phyloP scores from a whole-genome alignment of 2,329 filamentous ascomycete species.

The Drechslerella dactyloides region DNA sequence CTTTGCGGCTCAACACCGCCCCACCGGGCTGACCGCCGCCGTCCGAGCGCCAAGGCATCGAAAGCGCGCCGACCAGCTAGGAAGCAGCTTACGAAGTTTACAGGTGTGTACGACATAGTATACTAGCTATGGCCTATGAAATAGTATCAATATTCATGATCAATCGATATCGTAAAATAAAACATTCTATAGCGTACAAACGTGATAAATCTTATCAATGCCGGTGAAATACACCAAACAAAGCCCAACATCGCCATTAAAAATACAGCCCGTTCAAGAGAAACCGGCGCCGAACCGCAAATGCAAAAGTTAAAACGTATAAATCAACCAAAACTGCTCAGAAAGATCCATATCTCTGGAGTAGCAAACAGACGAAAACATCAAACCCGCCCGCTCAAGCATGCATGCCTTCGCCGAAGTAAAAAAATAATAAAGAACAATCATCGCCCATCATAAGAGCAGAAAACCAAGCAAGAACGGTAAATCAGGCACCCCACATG shows the following conservation, averaged over 20 bases:
- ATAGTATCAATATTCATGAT: too few species aligned
- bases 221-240: conserved; percentile 2
- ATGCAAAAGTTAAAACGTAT: too few species aligned
- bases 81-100: too few species aligned
- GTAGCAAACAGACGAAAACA: too few species aligned
- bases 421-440: too few species aligned
- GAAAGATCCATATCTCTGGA: too few species aligned
- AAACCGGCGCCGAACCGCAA: not conserved
- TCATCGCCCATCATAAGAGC: conserved; percentile 10
- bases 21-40: not conserved
- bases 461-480: conserved; percentile 4
- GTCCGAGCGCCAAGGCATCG: not conserved
- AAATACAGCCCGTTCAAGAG: not conserved
- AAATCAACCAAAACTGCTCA: too few species aligned
- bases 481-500: not conserved
- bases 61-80: not conserved
- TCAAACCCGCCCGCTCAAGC: not conserved
- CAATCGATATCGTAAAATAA: too few species aligned
- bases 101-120: too few species aligned
- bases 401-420: too few species aligned
- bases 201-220: not conserved
- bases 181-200: not conserved
- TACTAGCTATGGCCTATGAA: too few species aligned
- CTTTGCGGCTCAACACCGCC: conserved; percentile 1
- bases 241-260: conserved; percentile 35